A percentile compares a stretch with the other conserved stretches of the same genome.
phyloP scores from a whole-genome alignment of 2,329 filamentous ascomycete species.

The Mycosphaerella sp. region DNA sequence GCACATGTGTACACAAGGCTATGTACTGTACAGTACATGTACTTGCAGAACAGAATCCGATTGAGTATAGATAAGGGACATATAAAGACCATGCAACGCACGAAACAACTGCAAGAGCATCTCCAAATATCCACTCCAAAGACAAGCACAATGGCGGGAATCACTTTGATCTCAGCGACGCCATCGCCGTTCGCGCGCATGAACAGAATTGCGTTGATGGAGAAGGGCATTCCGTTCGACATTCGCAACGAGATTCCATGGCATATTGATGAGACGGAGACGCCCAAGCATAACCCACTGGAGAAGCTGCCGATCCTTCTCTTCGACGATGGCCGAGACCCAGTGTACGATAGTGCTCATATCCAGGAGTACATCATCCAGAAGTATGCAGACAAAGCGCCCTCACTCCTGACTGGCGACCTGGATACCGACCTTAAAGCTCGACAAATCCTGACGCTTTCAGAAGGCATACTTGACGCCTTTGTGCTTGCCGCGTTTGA shows the following conservation, averaged over 20 bases:
- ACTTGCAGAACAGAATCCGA: not conserved
- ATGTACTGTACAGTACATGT: not conserved
- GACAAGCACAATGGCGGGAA: not conserved
- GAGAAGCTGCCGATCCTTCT: conserved; percentile 23
- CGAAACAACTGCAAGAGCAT: not conserved
- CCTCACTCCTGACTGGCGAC: conserved; percentile 16
- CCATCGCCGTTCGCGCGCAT: conserved; percentile 22
- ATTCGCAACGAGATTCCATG: conserved; percentile 18
- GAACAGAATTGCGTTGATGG: conserved; percentile 20
- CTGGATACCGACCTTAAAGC: conserved; percentile 16
- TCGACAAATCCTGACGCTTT: conserved; percentile 15
- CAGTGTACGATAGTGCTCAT: conserved; percentile 20
- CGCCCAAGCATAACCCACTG: conserved; percentile 19
- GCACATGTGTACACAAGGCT: not conserved
- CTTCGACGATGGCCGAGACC: conserved; percentile 16
- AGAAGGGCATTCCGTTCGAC: conserved; percentile 18
- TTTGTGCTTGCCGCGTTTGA: conserved; percentile 20
- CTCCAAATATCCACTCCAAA: not conserved
- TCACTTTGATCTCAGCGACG: conserved; percentile 20
- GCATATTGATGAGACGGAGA: conserved; percentile 17
- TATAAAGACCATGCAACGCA: not conserved
- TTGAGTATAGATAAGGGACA: not conserved
- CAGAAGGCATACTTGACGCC: conserved; percentile 20
- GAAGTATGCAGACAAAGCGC: conserved; percentile 15
- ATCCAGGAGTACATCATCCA: conserved; percentile 22